Evolutionary conservation across 2,329 filamentous ascomycete genomes (phyloP).

Genomic region (Alternaria ventricosa): DNA sequence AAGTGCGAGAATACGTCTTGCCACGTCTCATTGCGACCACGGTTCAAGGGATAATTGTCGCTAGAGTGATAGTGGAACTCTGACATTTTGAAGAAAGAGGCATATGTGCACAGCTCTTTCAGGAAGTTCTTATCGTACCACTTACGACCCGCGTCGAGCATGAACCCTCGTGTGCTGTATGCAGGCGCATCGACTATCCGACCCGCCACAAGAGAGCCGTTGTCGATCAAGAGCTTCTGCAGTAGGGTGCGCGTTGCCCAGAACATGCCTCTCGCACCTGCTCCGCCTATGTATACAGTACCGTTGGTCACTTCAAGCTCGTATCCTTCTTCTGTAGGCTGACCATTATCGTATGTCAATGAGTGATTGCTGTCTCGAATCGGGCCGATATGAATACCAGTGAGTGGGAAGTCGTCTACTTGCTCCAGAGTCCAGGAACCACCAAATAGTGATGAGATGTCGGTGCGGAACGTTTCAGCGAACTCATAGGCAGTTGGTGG

Average conservation of each 20-base stretch:
- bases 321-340: slow-evolving; percentile 59
- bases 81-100: slow-evolving; percentile 57
- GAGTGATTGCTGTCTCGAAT: slow-evolving; percentile 33
- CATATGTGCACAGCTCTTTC: slow-evolving; percentile 55
- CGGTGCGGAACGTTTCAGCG: slow-evolving; percentile 54
- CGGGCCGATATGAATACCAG: slow-evolving; percentile 54
- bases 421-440: slow-evolving; percentile 51
- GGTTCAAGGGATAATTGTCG: slow-evolving; percentile 58
- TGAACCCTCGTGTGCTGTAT: slow-evolving; percentile 54
- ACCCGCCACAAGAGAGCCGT: slow-evolving; percentile 40
- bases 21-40: slow-evolving; percentile 57
- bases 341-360: slow-evolving; percentile 57
- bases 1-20: slow-evolving; percentile 56
- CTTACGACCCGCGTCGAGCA: slow-evolving; percentile 55
- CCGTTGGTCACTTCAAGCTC: slow-evolving; percentile 48
- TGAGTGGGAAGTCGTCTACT: slow-evolving; percentile 45
- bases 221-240: slow-evolving; percentile 51
- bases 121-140: slow-evolving; percentile 53
- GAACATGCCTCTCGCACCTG: slow-evolving; percentile 55
- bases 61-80: slow-evolving; percentile 60
- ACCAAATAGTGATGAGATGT: slow-evolving; percentile 53
- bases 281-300: slow-evolving; percentile 50
- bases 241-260: slow-evolving; percentile 58
- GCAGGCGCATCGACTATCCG: slow-evolving; percentile 51
- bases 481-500: slow-evolving; percentile 60